Percentiles rank a stretch among this genome's conserved stretches.
phyloP scores from a whole-genome alignment of 2,329 filamentous ascomycete species.

The Drechslerella dactyloides region DNA sequence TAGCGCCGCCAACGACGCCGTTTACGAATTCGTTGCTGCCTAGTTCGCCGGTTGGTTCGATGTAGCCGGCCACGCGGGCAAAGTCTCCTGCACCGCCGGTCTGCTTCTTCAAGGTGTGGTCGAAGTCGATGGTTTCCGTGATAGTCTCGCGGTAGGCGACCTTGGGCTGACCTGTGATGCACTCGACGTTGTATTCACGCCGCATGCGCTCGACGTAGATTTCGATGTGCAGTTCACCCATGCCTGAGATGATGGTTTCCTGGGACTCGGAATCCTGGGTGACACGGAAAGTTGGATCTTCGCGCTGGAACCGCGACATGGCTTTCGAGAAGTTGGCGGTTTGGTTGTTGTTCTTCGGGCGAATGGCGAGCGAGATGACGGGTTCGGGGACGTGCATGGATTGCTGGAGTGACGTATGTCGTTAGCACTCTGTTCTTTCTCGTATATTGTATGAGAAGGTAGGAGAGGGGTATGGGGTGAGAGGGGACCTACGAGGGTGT shows the following conservation, averaged over 20 bases:
- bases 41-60: constrained; percentile 80
- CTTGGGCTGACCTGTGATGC: constrained; percentile 92
- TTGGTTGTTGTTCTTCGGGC: constrained; percentile 91
- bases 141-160: constrained; percentile 97
- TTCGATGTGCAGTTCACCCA: constrained; percentile 96
- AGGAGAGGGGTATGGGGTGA: constrained; percentile 42
- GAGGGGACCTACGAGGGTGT: constrained; percentile 71
- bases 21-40: constrained; percentile 83
- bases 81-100: constrained; percentile 94
- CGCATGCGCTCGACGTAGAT: constrained; percentile 97
- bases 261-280: constrained; percentile 89
- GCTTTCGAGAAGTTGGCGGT: constrained; percentile 95
- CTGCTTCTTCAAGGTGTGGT: constrained; percentile 94
- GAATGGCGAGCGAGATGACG: constrained; percentile 97
- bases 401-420: constrained; percentile 60
- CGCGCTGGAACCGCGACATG: constrained; percentile 97
- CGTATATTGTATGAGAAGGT: no score
- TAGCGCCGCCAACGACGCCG: constrained; percentile 84
- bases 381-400: constrained; percentile 98
- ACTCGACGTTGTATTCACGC: constrained; percentile 95
- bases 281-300: constrained; percentile 96
- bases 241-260: constrained; percentile 96
- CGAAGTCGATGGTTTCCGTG: constrained; percentile 77
- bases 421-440: constrained; percentile 1
- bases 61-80: constrained; percentile 86